These are phyloP conservation scores for Tilletia indica DNA, from an alignment of 1,284 basidiomycete species.

Conservation along the genomic window DNA sequence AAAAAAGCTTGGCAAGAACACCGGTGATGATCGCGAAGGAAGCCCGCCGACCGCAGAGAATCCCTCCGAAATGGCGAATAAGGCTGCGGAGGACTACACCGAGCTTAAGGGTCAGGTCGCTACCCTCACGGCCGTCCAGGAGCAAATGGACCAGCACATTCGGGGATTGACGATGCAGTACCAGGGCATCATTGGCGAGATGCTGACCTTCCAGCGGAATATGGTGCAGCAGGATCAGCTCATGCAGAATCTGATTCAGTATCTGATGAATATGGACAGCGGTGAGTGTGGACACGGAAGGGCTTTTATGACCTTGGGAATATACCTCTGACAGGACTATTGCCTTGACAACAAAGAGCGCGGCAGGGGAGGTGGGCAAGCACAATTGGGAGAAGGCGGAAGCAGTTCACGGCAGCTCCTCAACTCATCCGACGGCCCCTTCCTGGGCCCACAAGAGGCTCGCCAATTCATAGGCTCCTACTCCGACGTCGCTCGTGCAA, in stretches of 20 bases:
- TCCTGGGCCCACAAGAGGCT: constrained; percentile 65
- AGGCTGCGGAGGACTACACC: constrained; percentile 35
- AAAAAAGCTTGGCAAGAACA: constrained; percentile 58
- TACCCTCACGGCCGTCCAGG: constrained; percentile 40
- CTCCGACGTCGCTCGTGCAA: constrained; percentile 65
- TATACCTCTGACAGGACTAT: neutral
- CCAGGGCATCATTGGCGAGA: constrained; percentile 73
- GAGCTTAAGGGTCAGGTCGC: constrained; percentile 44
- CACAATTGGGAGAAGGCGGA: neutral
- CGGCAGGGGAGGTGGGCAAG: neutral
- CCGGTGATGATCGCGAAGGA: constrained; percentile 23
- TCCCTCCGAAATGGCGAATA: constrained; percentile 29
- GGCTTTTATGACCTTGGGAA: neutral
- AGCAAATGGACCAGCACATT: constrained; percentile 57
- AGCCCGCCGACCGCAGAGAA: constrained; percentile 47
- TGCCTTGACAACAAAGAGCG: neutral
- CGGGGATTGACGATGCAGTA: constrained; percentile 71
- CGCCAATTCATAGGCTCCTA: constrained; percentile 65
- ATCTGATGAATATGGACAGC: constrained; percentile 66
- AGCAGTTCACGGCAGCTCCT: constrained; percentile 21
- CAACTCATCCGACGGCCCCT: constrained; percentile 51
- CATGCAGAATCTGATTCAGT: constrained; percentile 77
- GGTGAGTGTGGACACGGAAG: neutral
- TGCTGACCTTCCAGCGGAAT: constrained; percentile 77
- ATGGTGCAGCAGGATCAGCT: constrained; percentile 81